Percentiles rank a stretch among this genome's conserved stretches.
phyloP scores from a whole-genome alignment of 2,329 filamentous ascomycete genomes.

The Gyromitra esculenta region DNA sequence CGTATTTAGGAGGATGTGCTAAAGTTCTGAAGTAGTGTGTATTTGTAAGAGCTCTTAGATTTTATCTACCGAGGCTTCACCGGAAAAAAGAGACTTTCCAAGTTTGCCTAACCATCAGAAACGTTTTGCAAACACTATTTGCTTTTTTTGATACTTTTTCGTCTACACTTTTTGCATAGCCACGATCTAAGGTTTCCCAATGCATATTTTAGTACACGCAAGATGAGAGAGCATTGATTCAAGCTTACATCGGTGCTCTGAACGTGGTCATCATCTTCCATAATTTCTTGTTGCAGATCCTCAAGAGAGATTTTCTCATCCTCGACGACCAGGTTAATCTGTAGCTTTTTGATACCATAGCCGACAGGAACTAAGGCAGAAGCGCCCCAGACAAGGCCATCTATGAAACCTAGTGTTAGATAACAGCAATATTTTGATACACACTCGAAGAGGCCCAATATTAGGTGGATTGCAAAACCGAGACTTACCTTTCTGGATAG shows the following conservation, averaged over 20 bases:
- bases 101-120: constrained; percentile 1
- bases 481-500: constrained; percentile 72
- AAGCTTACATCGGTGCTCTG: constrained; percentile 83
- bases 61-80: constrained; percentile 37
- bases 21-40: not conserved
- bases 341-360: constrained; percentile 98
- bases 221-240: not conserved
- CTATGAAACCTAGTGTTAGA: constrained; percentile 59
- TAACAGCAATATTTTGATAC: not conserved
- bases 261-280: constrained; percentile 88
- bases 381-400: constrained; percentile 95
- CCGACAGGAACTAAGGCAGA: constrained; percentile 89
- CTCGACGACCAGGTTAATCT: constrained; percentile 97
- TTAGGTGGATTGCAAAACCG: too few species aligned
- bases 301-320: constrained; percentile 92
- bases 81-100: not conserved
- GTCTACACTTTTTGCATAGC: constrained; percentile 92
- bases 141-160: constrained; percentile 8
- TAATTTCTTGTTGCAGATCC: constrained; percentile 86
- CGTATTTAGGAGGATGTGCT: not conserved
- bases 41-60: constrained; percentile 1
- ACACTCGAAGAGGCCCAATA: not conserved
- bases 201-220: constrained; percentile 47
- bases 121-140: constrained; percentile 15
- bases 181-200: constrained; percentile 60